Evolutionary conservation across 2,329 filamentous ascomycete genomes (phyloP), one percentile per base, ranked within the genome.

Genomic region (Aspergillus oerlinghausenensis): DNA sequence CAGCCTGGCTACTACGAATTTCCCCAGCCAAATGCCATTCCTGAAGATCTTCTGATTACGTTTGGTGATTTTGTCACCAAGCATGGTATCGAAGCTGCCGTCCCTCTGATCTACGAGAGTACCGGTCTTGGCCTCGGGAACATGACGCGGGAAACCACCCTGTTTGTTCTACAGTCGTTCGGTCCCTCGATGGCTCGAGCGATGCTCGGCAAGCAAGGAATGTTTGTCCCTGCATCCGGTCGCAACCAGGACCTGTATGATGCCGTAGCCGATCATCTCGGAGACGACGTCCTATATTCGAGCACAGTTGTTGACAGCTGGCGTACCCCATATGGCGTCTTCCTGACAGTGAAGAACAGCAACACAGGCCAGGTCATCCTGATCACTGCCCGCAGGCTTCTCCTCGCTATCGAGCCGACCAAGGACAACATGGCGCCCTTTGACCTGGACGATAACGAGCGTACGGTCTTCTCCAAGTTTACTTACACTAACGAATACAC

Each of bases 161-260:
- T 60, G 48, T 65, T 55, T 25, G 54, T 51, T 4, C 47, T 58
- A 38, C 62, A 59, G 50, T 51, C 42, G 28, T 65, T 60, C 50
- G 60, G 58, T 28, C 55, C 55, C 49, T 56, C 59, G 25, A 63
- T 58, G 50, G 58, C 60, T 3, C 68, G 71, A 23, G 69, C 66
- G 1, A 65, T 78, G 23, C 62, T 70, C 23, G 74, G 56, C 42
- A n/a, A 60, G 58, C 45, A 61, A 63, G 25, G 61, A 65, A 11
- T 73, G 67, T 54, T 68, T 69, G 14, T 70, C 70, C 3, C 63
- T 67, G 42, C 56, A 1, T 57, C 58, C 6, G 61, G 61, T 50
- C 77, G 77, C 60, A 74, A 75, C 56, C 74, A 78, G 49, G 64
- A 57, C 8, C 63, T 80, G 4, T 80, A 78, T 60, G 74, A 77